Evolutionary conservation across 768 basidiomycete species (phyloP).

Genomic region (Coprinellus micaceus): DNA sequence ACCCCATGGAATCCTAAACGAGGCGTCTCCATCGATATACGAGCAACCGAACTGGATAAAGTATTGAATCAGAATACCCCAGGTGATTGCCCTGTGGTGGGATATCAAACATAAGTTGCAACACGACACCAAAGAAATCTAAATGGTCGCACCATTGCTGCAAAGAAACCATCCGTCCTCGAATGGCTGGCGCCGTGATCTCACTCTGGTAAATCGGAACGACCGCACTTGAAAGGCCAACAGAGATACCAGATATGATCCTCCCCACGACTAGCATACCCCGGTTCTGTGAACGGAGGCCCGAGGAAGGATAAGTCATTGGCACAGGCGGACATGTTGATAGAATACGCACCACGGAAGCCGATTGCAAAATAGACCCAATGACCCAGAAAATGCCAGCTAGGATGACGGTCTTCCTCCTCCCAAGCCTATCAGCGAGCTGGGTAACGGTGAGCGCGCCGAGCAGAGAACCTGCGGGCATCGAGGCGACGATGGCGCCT

Average conservation of each 20-base stretch:
- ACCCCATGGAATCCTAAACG: slow-evolving; percentile 80
- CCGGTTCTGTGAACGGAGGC: slow-evolving; percentile 52
- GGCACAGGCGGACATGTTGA: too few species aligned
- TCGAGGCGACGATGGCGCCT: slow-evolving; percentile 73
- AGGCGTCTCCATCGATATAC: slow-evolving; percentile 64
- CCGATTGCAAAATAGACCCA: slow-evolving; percentile 70
- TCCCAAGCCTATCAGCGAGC: slow-evolving; percentile 62
- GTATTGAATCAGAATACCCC: slow-evolving; percentile 75
- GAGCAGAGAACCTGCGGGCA: slow-evolving; percentile 71
- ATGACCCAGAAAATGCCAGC: slow-evolving; percentile 70
- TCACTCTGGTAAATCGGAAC: slow-evolving; percentile 77
- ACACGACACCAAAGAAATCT: neutral
- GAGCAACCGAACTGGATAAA: slow-evolving; percentile 76
- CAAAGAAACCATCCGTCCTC: slow-evolving; percentile 70
- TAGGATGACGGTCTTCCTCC: slow-evolving; percentile 63
- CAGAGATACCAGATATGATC: slow-evolving; percentile 63
- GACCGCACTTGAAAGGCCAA: slow-evolving; percentile 61
- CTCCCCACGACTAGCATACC: slow-evolving; percentile 75
- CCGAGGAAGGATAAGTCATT: too few species aligned
- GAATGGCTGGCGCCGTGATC: slow-evolving; percentile 66
- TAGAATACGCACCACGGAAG: slow-evolving; percentile 36
- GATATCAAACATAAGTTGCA: neutral
- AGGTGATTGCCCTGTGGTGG: slow-evolving; percentile 53
- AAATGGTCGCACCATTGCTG: slow-evolving; percentile 56
- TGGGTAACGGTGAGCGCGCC: slow-evolving; percentile 62